Percentiles rank a stretch among this genome's conserved stretches.
Evolutionary conservation across 345 rosid species (phyloP).

Genomic region (Linum lewisii): DNA sequence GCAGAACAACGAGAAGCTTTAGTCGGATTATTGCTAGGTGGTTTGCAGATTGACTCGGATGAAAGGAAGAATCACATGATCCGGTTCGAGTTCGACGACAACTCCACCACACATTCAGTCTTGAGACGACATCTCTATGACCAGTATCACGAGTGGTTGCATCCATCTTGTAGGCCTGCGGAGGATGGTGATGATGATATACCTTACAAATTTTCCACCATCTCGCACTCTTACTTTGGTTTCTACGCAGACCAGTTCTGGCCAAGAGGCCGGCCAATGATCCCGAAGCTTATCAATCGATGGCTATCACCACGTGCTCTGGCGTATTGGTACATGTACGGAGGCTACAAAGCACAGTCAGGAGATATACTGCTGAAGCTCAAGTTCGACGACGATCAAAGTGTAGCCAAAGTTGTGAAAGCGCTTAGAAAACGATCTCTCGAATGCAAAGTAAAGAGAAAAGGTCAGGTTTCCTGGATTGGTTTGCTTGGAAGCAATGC

Average conservation of each 20-base stretch:
- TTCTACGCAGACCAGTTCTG: constrained; percentile 73
- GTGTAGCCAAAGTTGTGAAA: constrained; percentile 46
- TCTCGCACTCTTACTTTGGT: constrained; percentile 46
- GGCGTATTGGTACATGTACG: constrained; percentile 84
- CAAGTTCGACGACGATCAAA: constrained; percentile 44
- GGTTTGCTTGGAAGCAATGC: constrained; percentile 63
- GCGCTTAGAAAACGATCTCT: constrained; percentile 46
- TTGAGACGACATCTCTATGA: constrained; percentile 53
- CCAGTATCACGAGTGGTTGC: constrained; percentile 65
- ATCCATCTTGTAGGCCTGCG: constrained; percentile 33
- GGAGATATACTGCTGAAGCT: constrained; percentile 62
- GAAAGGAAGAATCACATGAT: constrained; percentile 46
- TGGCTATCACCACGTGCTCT: constrained; percentile 70
- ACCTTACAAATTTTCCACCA: constrained; percentile 41
- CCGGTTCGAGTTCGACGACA: constrained; percentile 51
- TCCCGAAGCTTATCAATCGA: constrained; percentile 80
- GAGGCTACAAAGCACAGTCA: constrained; percentile 43
- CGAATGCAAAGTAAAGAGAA: constrained; percentile 63
- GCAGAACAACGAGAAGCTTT: constrained; percentile 73
- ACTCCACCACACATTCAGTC: constrained; percentile 33
- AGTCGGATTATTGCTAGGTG: constrained; percentile 80
- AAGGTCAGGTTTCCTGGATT: constrained; percentile 62
- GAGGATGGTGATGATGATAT: constrained; percentile 28
- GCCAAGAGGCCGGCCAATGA: constrained; percentile 43
- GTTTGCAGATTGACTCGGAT: constrained; percentile 56